These are phyloP conservation scores for Penicillium sp. DNA, from an alignment of 2,329 filamentous ascomycete genomes.

Conservation along the genomic window DNA sequence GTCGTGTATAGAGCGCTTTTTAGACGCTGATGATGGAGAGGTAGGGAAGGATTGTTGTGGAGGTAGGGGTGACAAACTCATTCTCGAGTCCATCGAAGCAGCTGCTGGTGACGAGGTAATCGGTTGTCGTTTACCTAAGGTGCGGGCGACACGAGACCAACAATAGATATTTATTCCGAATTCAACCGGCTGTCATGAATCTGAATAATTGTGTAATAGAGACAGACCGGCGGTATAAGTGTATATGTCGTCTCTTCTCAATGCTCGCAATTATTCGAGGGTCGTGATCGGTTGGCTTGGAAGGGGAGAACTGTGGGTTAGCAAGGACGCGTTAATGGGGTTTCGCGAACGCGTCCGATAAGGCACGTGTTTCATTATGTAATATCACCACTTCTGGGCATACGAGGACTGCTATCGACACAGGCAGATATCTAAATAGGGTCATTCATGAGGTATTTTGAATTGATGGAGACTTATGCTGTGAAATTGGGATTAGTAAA, in stretches of 20 bases:
- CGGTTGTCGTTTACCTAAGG: background rate
- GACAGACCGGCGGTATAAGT: background rate
- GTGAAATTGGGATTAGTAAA: background rate
- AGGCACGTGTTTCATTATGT: slow-evolving; percentile 30
- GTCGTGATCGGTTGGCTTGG: slow-evolving; percentile 16
- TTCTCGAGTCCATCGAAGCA: slow-evolving; percentile 29
- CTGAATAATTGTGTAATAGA: background rate
- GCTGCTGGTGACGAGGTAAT: slow-evolving; percentile 5
- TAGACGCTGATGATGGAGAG: slow-evolving; percentile 27
- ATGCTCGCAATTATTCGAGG: background rate
- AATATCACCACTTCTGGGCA: slow-evolving; percentile 4
- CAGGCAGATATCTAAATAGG: background rate
- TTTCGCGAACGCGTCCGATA: slow-evolving; percentile 34
- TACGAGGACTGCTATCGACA: background rate
- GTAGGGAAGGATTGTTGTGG: slow-evolving; percentile 21
- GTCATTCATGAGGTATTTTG: background rate
- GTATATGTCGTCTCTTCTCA: background rate
- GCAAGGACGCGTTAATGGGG: slow-evolving; percentile 30
- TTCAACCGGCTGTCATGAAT: background rate
- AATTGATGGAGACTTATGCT: background rate
- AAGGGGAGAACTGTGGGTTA: slow-evolving; percentile 24
- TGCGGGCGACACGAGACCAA: background rate
- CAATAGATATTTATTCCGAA: background rate
- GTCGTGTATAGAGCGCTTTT: slow-evolving; percentile 42
- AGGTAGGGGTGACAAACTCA: slow-evolving; percentile 31